Conservation (phyloP, 805 yeast species). For the Nakazawaea peltata region DNA sequence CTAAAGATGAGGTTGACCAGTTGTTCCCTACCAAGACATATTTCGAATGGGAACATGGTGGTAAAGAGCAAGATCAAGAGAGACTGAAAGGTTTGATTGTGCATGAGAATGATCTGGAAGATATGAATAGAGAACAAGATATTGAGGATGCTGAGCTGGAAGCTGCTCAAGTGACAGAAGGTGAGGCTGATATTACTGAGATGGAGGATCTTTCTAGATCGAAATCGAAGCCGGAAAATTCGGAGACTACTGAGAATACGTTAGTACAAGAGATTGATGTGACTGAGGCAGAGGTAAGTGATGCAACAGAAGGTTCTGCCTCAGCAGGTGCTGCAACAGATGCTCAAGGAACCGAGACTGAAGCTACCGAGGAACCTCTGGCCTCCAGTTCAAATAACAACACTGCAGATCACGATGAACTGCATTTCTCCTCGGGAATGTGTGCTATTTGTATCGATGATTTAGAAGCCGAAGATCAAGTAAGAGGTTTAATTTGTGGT, state of each 20-base stretch:
- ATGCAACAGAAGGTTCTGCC: too few species aligned
- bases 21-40: constrained; percentile 53
- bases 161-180: background rate
- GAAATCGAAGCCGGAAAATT: background rate
- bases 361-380: background rate
- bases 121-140: constrained; percentile 16
- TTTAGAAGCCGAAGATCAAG: constrained; percentile 52
- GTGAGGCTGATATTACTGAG: constrained; percentile 3
- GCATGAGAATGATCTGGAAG: constrained; percentile 30
- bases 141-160: background rate
- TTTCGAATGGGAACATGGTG: constrained; percentile 53
- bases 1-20: constrained; percentile 50
- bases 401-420: constrained; percentile 15
- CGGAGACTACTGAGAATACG: background rate
- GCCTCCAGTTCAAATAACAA: background rate
- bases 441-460: constrained; percentile 77
- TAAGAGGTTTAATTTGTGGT: constrained; percentile 72
- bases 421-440: constrained; percentile 55
- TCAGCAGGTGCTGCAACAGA: background rate
- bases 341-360: background rate
- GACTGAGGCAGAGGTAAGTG: background rate
- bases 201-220: background rate
- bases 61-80: constrained; percentile 41
- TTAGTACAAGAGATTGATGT: background rate
- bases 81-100: constrained; percentile 29